Base-by-base conservation (phyloP, 176 grass and related monocot genomes). In the Secale cereale region DNA sequence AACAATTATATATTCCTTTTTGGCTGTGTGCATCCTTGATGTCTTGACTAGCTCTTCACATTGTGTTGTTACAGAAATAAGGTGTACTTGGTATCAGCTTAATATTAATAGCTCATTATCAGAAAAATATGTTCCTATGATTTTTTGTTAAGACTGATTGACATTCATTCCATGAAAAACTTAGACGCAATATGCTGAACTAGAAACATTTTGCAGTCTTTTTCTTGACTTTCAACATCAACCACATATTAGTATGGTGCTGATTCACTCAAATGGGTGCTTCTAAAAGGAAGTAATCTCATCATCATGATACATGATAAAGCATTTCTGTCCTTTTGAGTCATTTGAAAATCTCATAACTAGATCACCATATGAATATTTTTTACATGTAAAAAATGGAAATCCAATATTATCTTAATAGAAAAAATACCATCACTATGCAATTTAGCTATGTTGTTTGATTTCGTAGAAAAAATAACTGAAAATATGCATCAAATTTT, bases 271-370 rank as follows among this genome's bases (percentile, higher is more conserved):
- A 45, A 45, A 54, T 33, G 22, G 12, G 22, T 74, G 36, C 54
- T 82, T 70, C 26, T 46, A 77, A 43, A 72, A 43, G 28, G 13
- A 35, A 39, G 60, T 35, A 65, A 30, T 36, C 12, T 12, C 72
- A 52, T 12, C 60, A 52, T 65, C 39, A 76, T 65, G 29, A 20
- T 64, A 76, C 3, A 41, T 45, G 59, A 36, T 52, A 43, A 36
- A 67, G 7, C 39, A 84, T 50, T 12, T 83, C 73, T 46, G 8
- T 65, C 62, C 20, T 29, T 64, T 25, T 10, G 40, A 50, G 28
- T 75, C 57, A 64, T 74, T 33, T 76, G 41, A 33, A 25, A 26
- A 75, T 64, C 11, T 84, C 82, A 84, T 64, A 50, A 48, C 27
- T 71, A 76, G 59, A 50, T 50, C 46, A 6, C 4, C 14, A 50